A percentile compares a stretch with the other conserved stretches of the same genome.
Evolutionary conservation across 805 yeast species (phyloP).

Genomic region (Debaryomyces castellii): DNA sequence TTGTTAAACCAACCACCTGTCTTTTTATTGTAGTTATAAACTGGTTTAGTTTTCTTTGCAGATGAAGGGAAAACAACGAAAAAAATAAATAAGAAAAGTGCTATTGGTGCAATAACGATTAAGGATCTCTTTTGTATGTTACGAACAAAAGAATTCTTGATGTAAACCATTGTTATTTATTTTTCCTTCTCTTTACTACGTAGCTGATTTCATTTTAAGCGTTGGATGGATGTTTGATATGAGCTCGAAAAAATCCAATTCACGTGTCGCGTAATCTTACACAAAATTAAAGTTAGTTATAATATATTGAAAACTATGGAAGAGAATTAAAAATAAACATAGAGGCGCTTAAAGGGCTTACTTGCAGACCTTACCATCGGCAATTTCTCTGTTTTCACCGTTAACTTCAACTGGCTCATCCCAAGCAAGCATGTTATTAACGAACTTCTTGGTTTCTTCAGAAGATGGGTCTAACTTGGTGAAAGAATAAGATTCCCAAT

Average conservation of each 20-base stretch:
- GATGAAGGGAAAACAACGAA: slow-evolving; percentile 36
- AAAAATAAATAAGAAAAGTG: slow-evolving; percentile 43
- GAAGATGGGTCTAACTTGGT: slow-evolving; percentile 77
- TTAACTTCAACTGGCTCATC: slow-evolving; percentile 83
- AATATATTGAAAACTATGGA: background rate
- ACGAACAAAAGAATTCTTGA: slow-evolving; percentile 38
- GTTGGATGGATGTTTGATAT: background rate
- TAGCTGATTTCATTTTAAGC: background rate
- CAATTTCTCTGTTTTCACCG: slow-evolving; percentile 84
- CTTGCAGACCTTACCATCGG: slow-evolving; percentile 97
- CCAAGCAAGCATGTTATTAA: slow-evolving; percentile 97
- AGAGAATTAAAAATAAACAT: background rate
- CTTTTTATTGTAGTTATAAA: slow-evolving; percentile 48
- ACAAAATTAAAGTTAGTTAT: background rate
- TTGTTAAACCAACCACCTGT: slow-evolving; percentile 48
- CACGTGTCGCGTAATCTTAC: background rate
- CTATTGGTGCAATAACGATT: slow-evolving; percentile 45
- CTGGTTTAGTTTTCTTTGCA: slow-evolving; percentile 20
- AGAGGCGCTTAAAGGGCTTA: slow-evolving; percentile 35
- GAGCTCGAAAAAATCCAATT: background rate
- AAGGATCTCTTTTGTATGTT: slow-evolving; percentile 63
- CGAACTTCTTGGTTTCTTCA: slow-evolving; percentile 73
- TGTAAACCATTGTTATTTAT: slow-evolving; percentile 13
- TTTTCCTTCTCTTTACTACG: background rate
- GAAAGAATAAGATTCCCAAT: slow-evolving; percentile 93